Conservation (phyloP, 108 stramenopile genomes). For the Skeletonema marinoi region DNA sequence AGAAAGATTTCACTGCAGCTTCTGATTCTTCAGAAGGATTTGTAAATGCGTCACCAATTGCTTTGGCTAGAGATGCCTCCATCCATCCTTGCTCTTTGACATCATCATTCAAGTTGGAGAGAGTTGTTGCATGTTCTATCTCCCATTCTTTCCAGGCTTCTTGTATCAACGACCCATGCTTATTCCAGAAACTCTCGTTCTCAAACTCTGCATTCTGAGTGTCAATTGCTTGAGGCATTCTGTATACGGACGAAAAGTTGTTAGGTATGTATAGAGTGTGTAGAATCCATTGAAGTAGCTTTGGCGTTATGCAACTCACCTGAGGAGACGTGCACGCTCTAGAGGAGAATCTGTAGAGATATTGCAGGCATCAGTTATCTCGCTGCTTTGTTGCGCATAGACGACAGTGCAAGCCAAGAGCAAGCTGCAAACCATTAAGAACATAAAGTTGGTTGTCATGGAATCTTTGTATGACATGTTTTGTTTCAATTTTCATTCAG, state of each 20-base stretch:
- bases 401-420: not conserved
- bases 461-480: not conserved
- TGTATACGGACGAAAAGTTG: not conserved
- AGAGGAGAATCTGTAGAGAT: not conserved
- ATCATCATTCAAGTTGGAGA: not conserved
- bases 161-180: slow-evolving; percentile 31
- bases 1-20: slow-evolving; percentile 19
- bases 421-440: not conserved
- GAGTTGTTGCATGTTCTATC: not conserved
- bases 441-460: not conserved
- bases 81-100: slow-evolving; percentile 25
- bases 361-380: not conserved
- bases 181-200: slow-evolving; percentile 45
- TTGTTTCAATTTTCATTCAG: not conserved
- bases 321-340: not conserved
- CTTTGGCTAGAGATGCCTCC: slow-evolving; percentile 13
- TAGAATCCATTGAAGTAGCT: not conserved
- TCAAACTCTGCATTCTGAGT: slow-evolving; percentile 37
- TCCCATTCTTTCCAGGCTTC: slow-evolving; percentile 60
- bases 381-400: not conserved
- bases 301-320: not conserved
- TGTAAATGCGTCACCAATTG: slow-evolving; percentile 26
- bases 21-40: slow-evolving; percentile 46
- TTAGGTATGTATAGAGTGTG: not conserved
- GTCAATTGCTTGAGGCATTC: slow-evolving; percentile 15